Percentiles rank a stretch among this genome's conserved stretches.
Evolutionary conservation across 1,284 basidiomycete species (phyloP).

Genomic region (Trichosporon inkin): DNA sequence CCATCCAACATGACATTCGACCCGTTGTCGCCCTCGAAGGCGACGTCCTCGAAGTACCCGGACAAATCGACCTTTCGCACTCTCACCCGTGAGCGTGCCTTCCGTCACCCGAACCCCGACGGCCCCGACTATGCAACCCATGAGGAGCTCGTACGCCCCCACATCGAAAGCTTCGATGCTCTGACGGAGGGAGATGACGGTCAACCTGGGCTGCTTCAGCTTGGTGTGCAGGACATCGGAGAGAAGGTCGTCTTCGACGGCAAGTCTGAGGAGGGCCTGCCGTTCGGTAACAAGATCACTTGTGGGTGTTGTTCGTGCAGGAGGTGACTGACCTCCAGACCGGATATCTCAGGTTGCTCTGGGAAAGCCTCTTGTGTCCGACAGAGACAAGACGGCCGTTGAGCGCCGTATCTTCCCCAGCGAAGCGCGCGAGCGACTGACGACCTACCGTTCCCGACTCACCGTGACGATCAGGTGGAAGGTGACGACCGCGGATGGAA

Average conservation of each 20-base stretch:
- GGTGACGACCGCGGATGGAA: conserved; percentile 61
- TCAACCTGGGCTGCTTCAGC: conserved; percentile 71
- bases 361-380: conserved; percentile 78
- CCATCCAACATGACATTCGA: conserved; percentile 32
- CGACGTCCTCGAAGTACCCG: conserved; percentile 28
- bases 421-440: conserved; percentile 60
- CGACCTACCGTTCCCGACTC: conserved; percentile 66
- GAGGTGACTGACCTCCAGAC: conserved; percentile 55
- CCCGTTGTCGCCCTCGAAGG: conserved; percentile 40
- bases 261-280: conserved; percentile 58
- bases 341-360: conserved; percentile 86
- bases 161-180: conserved; percentile 94
- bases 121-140: conserved; percentile 74
- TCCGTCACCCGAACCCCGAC: conserved; percentile 69
- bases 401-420: conserved; percentile 81
- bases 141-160: conserved; percentile 89
- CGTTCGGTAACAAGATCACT: conserved; percentile 74
- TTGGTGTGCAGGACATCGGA: conserved; percentile 78
- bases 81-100: conserved; percentile 72
- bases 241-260: conserved; percentile 90
- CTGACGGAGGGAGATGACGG: conserved; percentile 81
- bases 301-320: conserved; percentile 56
- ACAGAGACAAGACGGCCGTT: conserved; percentile 69
- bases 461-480: conserved; percentile 86
- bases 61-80: conserved; percentile 66